Percentiles rank a stretch among this genome's conserved stretches.
Conservation (phyloP, 2,329 filamentous ascomycete genomes). For the Colletotrichum gigasporum region DNA sequence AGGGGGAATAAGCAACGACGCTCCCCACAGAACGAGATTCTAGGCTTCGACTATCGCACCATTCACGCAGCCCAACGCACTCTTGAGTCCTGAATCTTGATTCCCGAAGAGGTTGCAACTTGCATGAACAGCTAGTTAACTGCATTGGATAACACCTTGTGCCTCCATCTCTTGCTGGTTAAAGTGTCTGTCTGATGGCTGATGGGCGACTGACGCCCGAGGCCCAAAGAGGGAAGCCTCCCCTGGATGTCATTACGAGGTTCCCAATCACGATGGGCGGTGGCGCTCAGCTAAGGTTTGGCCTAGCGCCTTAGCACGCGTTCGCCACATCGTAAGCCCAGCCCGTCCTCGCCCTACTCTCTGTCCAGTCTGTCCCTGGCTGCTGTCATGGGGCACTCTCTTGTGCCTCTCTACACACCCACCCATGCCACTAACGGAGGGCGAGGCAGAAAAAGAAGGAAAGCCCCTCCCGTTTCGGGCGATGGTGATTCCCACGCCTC, state of each 20-base stretch:
- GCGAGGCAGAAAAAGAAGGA: no score
- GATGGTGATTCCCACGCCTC: neutral
- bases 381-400: neutral
- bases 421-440: no score
- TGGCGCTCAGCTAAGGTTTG: constrained; percentile 15
- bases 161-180: no score
- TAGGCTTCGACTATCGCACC: neutral
- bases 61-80: neutral
- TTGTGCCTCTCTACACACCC: no score
- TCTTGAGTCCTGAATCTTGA: no score
- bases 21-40: neutral
- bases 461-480: neutral
- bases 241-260: neutral
- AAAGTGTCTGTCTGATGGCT: no score
- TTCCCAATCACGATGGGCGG: constrained; percentile 1
- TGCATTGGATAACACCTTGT: no score
- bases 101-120: no score
- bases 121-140: no score
- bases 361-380: neutral
- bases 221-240: neutral
- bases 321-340: constrained; percentile 9
- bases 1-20: neutral
- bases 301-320: constrained; percentile 7
- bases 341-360: constrained; percentile 2
- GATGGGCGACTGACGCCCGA: neutral